A percentile compares a stretch with the other conserved stretches of the same genome.
phyloP scores from a whole-genome alignment of 169 alveolate species.

The Plasmodium gonderi region DNA sequence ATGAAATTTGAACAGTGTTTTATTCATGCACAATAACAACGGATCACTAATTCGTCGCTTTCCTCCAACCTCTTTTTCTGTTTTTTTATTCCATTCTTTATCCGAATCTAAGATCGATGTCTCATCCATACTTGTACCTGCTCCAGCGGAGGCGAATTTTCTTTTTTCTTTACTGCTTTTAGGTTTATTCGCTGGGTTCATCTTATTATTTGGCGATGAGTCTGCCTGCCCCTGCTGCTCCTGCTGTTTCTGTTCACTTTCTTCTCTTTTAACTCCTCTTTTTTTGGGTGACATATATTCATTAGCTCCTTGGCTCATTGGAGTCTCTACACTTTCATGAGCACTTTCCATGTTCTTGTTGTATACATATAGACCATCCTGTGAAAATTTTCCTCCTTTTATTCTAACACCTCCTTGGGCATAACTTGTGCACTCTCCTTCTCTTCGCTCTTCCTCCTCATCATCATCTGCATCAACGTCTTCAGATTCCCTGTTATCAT shows the following conservation, averaged over 20 bases:
- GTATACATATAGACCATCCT: no score
- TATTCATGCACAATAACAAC: not conserved
- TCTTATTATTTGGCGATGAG: not conserved
- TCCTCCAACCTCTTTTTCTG: not conserved
- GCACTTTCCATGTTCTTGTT: no score
- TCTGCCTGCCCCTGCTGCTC: not conserved
- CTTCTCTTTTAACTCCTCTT: not conserved
- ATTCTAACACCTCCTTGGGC: no score
- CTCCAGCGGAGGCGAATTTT: not conserved
- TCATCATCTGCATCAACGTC: not conserved
- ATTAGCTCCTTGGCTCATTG: not conserved
- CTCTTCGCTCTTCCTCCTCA: not conserved
- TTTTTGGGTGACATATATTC: not conserved
- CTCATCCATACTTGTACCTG: not conserved
- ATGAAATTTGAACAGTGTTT: slow-evolving; percentile 5
- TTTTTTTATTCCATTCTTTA: not conserved
- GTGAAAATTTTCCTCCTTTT: no score
- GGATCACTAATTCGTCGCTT: not conserved
- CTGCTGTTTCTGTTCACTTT: not conserved
- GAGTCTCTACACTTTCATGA: no score
- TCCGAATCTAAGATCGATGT: not conserved
- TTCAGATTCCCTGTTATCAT: not conserved
- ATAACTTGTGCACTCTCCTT: not conserved
- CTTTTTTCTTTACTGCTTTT: not conserved
- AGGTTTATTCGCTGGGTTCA: not conserved